phyloP scores from a whole-genome alignment of 148 eudicot species.

The Rhododendron henanense region DNA sequence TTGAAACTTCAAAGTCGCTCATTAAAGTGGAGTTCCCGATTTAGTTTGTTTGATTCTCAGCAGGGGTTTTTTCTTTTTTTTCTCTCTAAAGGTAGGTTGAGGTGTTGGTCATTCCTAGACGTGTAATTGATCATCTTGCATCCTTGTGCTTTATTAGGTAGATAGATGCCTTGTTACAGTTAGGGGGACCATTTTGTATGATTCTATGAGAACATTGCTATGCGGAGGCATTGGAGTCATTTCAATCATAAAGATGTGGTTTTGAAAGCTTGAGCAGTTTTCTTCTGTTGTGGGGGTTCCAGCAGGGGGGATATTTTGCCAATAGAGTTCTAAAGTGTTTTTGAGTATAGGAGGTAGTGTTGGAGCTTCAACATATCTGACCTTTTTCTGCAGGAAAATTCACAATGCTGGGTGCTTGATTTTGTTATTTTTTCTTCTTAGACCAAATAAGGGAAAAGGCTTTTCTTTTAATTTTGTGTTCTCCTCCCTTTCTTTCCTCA shows the following conservation, averaged over 20 bases:
- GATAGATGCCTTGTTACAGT: not conserved
- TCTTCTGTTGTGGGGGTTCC: not conserved
- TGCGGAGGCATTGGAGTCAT: not conserved
- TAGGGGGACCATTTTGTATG: not conserved
- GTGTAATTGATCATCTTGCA: not conserved
- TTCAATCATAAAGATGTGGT: not conserved
- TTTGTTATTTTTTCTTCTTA: too few relatives aligned
- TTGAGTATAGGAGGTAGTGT: too few relatives aligned
- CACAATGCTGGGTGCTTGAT: too few relatives aligned
- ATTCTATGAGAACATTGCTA: not conserved
- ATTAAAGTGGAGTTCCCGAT: slow-evolving; percentile 66
- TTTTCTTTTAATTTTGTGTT: too few relatives aligned
- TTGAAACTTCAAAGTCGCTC: slow-evolving; percentile 22
- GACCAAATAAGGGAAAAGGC: too few relatives aligned
- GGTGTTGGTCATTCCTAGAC: not conserved
- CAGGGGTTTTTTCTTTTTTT: not conserved
- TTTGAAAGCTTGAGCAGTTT: not conserved
- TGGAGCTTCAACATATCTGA: not conserved
- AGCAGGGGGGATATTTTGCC: not conserved
- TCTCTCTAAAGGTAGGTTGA: not conserved
- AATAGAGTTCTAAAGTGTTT: not conserved
- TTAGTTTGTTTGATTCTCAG: slow-evolving; percentile 16
- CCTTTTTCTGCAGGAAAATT: not conserved
- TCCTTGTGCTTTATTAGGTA: not conserved
- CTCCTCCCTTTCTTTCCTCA: too few relatives aligned